phyloP scores from a whole-genome alignment of 192 early-diverging fungal species.

The Allomyces macrogynus region DNA sequence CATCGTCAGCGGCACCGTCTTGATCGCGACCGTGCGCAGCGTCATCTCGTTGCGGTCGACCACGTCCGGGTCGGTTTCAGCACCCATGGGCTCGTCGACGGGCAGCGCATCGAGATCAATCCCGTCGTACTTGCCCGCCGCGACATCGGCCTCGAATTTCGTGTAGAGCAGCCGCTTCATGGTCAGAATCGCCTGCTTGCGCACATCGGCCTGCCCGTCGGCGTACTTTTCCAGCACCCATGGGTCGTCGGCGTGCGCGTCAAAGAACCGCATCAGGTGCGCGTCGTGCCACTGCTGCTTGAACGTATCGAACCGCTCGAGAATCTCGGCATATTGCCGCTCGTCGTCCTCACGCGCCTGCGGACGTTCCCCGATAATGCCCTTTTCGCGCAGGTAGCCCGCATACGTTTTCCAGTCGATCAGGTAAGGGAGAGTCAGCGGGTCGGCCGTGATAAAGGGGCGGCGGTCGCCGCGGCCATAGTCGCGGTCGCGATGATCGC shows the following conservation, averaged over 20 bases:
- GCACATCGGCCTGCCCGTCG: neutral
- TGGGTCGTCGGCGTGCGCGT: neutral
- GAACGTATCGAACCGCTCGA: neutral
- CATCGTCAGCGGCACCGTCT: neutral
- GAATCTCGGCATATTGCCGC: neutral
- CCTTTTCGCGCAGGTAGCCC: neutral
- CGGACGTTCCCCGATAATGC: neutral
- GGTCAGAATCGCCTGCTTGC: neutral
- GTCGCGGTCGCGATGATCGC: neutral
- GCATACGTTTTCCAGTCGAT: neutral
- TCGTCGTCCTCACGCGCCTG: neutral
- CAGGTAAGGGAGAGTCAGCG: neutral
- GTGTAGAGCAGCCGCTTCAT: neutral
- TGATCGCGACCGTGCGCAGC: neutral
- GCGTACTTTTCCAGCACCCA: neutral
- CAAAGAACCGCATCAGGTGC: neutral
- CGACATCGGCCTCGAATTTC: neutral
- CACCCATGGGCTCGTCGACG: neutral
- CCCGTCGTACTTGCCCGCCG: neutral
- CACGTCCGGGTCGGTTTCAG: neutral
- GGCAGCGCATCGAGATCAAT: neutral
- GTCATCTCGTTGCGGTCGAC: neutral
- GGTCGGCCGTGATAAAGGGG: neutral
- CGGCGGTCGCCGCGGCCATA: neutral
- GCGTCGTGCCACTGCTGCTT: neutral